phyloP scores from a whole-genome alignment of 768 basidiomycete species.

The Sporobolomyces pararoseus region DNA sequence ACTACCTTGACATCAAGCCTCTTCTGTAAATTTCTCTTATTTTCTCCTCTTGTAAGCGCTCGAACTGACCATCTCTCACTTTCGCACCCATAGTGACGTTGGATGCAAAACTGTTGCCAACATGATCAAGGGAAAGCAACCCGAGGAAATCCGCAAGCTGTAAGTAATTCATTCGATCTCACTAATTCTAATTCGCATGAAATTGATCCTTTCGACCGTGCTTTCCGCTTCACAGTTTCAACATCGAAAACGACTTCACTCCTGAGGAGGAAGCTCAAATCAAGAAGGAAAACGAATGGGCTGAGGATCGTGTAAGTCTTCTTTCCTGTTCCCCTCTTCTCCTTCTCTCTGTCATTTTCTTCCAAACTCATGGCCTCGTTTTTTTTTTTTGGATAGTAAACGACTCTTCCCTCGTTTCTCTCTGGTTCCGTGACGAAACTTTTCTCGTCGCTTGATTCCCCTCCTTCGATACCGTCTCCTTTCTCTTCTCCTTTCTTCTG shows the following conservation, averaged over 20 bases:
- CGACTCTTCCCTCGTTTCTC: background rate
- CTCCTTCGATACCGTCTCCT: background rate
- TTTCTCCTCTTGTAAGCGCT: too few relatives aligned
- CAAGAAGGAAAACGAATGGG: constrained; percentile 84
- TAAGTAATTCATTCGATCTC: constrained; percentile 59
- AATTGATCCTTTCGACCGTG: background rate
- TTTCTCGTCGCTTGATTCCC: background rate
- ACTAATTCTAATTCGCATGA: background rate
- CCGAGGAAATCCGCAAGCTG: constrained; percentile 96
- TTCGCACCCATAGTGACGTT: constrained; percentile 63
- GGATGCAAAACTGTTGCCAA: constrained; percentile 99
- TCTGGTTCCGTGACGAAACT: background rate
- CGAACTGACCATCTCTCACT: too few relatives aligned
- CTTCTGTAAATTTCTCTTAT: constrained; percentile 64
- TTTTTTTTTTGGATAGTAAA: background rate
- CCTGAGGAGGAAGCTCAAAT: constrained; percentile 99
- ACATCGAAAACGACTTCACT: constrained; percentile 77
- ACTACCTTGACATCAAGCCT: constrained; percentile 99
- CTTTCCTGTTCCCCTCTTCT: background rate
- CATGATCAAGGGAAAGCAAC: constrained; percentile 99
- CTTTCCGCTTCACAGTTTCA: constrained; percentile 35
- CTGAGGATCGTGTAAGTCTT: constrained; percentile 43
- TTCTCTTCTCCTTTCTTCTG: background rate
- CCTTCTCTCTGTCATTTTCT: background rate
- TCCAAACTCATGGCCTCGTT: too few relatives aligned